These are phyloP conservation scores for Solanum hybrid DNA, from an alignment of 305 asterid genomes.

Conservation along the genomic window DNA sequence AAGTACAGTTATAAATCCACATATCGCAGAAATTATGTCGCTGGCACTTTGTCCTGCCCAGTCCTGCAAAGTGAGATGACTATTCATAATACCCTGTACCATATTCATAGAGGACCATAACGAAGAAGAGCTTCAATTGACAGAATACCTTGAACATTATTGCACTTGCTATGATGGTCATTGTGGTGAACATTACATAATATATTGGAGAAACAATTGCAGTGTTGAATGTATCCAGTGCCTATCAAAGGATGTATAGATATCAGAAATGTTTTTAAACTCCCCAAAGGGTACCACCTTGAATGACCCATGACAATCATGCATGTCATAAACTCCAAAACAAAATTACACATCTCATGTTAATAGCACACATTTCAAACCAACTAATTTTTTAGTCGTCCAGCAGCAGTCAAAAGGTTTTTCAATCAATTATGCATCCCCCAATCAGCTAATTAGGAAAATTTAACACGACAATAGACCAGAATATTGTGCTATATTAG, in stretches of 20 bases:
- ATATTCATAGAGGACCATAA: background rate
- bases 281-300: background rate
- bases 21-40: conserved; percentile 73
- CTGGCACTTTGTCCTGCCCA: conserved; percentile 75
- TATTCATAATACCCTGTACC: background rate
- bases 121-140: background rate
- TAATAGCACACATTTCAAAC: background rate
- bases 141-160: conserved; percentile 79
- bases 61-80: conserved; percentile 33
- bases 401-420: background rate
- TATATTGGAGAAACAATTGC: conserved; percentile 81
- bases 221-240: conserved; percentile 68
- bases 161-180: conserved; percentile 67
- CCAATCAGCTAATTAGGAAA: background rate
- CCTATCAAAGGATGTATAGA: conserved; percentile 28
- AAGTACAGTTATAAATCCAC: conserved; percentile 78
- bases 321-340: background rate
- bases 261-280: background rate
- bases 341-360: background rate
- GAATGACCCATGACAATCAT: background rate
- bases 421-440: background rate
- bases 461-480: background rate
- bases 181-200: conserved; percentile 87
- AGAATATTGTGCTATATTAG: background rate
- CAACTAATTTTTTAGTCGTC: background rate